Base-by-base conservation (phyloP, 2,329 filamentous ascomycete genomes). In the Xylaria sp. region DNA sequence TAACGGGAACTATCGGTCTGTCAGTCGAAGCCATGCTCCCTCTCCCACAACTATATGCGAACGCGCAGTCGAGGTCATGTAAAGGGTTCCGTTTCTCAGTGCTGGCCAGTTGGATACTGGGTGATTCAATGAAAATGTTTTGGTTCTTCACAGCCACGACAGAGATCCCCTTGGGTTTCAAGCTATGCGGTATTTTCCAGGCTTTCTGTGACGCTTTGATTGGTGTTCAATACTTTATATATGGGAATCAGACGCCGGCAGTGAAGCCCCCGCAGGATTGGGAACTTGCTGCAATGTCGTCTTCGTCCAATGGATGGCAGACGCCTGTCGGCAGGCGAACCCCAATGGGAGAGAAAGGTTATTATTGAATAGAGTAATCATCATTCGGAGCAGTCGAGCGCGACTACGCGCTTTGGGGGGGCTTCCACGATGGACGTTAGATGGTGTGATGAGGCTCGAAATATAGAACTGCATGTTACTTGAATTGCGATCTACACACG, bases 121-220 rank as follows among this genome's bases (percentile, higher is more conserved):
- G 91, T 63, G 91, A 96, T 75, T 81, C 85, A 8, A 92, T 95
- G 88, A 96, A 96, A 82, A 90, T 94, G 83, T 90, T 92, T 71
- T 90, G 87, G 87, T 95, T 94, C 79, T 90, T 93, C 63, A 90
- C 88, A 1, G 85, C 89, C 1, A 85, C 83, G 1, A 85, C 85
- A 3, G 81, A 84, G 70, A 91, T 95, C 31, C 91, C 91, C 0
- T 84, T 84, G 83, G 87, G 90, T 1, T 96, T 95, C 77, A 94
- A 94, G 79, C 77, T 92, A 19, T 94, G 91, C 72, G 92, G 90
- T 67, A 81, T 92, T 57, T 93, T 95, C 76, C 91, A 95, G 80
- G 90, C 90, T 19, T 80, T 79, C 21, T 94, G 92, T 77, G 91
- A 96, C 78, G 77, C 82, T 49, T 88, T 90, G 65, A 81, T 95